phyloP scores from a whole-genome alignment of 805 yeast species.

The Diddensiella caesifluorescens region DNA sequence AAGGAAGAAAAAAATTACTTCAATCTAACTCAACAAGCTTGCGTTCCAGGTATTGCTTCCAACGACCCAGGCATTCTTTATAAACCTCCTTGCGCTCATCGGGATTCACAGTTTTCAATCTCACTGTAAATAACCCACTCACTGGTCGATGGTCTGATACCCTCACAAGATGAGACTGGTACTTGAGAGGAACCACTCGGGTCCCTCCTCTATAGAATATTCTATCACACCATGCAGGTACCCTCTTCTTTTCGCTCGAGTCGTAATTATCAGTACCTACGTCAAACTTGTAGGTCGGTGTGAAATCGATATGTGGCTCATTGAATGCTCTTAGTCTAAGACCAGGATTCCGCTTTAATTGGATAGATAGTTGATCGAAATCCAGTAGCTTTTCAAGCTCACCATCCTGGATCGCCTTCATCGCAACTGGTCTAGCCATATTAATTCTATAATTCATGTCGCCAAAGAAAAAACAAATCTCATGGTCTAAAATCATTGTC shows the following conservation, averaged over 20 bases:
- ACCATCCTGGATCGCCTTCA: constrained; percentile 44
- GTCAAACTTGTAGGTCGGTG: constrained; percentile 94
- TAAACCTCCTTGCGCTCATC: constrained; percentile 16
- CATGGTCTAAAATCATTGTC: constrained; percentile 65
- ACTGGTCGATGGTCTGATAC: constrained; percentile 94
- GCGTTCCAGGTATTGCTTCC: constrained; percentile 13
- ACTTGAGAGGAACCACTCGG: constrained; percentile 53
- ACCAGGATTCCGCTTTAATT: constrained; percentile 66
- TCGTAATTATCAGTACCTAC: constrained; percentile 79
- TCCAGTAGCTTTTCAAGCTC: constrained; percentile 53
- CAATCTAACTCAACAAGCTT: not conserved
- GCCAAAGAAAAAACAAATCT: constrained; percentile 83
- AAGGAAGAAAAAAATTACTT: not conserved
- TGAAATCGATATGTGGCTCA: constrained; percentile 73
- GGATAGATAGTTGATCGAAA: constrained; percentile 72
- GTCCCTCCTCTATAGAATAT: constrained; percentile 59
- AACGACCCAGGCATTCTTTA: constrained; percentile 13
- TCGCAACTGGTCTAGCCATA: constrained; percentile 64
- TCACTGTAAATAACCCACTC: constrained; percentile 60
- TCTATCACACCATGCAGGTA: constrained; percentile 98
- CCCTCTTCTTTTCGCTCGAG: constrained; percentile 83
- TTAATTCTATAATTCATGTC: constrained; percentile 86
- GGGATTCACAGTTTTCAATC: constrained; percentile 62
- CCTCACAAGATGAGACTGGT: constrained; percentile 51
- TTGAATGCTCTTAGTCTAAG: constrained; percentile 63